Conservation (phyloP, 106 monocot species). For the Phalaenopsis aphrodite region DNA sequence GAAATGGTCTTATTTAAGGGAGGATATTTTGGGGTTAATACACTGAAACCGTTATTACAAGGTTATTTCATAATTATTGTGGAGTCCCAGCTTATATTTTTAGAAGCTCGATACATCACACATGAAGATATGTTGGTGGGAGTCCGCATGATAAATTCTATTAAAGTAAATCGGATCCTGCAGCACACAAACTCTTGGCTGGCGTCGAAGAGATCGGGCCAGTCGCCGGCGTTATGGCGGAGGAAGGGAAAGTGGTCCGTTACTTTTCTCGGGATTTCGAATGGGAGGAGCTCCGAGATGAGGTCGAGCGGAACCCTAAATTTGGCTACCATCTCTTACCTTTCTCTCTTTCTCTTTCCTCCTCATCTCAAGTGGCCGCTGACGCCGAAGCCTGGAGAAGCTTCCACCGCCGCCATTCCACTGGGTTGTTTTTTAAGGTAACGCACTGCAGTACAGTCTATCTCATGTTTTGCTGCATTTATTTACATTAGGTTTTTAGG, state of each 20-base stretch:
- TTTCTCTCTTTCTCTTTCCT: conserved; percentile 5
- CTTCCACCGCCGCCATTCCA: conserved; percentile 83
- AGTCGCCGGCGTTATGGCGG: conserved; percentile 19
- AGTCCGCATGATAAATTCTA: too few species aligned
- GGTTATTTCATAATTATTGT: too few species aligned
- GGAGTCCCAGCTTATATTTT: too few species aligned
- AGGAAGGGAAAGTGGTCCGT: conserved; percentile 29
- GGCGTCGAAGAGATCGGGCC: conserved; percentile 1
- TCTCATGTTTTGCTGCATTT: background rate
- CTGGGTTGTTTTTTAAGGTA: conserved; percentile 85
- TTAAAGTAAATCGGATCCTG: too few species aligned
- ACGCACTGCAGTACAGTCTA: background rate
- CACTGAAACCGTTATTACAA: too few species aligned
- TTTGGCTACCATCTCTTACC: conserved; percentile 51
- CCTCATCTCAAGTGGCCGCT: conserved; percentile 11
- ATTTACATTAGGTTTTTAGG: background rate
- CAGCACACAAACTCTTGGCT: background rate
- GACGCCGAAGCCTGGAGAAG: conserved; percentile 57
- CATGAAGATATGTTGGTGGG: too few species aligned
- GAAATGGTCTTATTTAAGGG: too few species aligned
- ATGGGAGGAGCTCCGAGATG: conserved; percentile 53
- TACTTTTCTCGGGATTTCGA: conserved; percentile 82
- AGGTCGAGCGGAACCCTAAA: conserved; percentile 50
- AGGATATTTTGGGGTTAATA: too few species aligned
- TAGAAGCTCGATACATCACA: too few species aligned